Evolutionary conservation across 495 filamentous ascomycete species (phyloP).

Genomic region (Penicillium daleae): DNA sequence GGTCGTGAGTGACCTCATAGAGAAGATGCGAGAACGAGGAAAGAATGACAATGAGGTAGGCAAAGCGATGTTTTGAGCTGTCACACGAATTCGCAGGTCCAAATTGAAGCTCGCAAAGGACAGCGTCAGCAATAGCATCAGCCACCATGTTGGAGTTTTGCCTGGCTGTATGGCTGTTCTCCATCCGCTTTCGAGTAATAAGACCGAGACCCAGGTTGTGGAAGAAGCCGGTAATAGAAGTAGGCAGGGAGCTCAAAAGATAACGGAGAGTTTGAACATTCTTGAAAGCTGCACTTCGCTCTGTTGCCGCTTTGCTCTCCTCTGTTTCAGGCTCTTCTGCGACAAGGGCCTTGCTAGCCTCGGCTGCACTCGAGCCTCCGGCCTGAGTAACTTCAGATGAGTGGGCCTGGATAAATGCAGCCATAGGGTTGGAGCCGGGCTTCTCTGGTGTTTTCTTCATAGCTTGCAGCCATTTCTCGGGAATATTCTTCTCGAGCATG

Average conservation of each 20-base stretch:
- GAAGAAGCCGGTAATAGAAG: conserved; percentile 74
- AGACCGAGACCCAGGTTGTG: conserved; percentile 80
- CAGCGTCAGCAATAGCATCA: conserved; percentile 72
- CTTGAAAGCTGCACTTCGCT: conserved; percentile 64
- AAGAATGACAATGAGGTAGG: conserved; percentile 80
- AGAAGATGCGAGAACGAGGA: conserved; percentile 76
- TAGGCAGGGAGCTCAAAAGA: conserved; percentile 73
- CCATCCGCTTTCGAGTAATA: conserved; percentile 68
- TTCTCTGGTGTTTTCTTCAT: conserved; percentile 57
- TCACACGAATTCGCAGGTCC: conserved; percentile 44
- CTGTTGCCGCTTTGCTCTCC: conserved; percentile 41
- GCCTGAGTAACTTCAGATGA: conserved; percentile 17
- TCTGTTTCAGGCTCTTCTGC: conserved; percentile 43
- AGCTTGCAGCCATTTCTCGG: conserved; percentile 67
- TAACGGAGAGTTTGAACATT: conserved; percentile 78
- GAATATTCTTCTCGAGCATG: conserved; percentile 66
- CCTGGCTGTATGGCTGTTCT: conserved; percentile 64
- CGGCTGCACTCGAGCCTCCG: conserved; percentile 27
- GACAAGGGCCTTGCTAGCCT: conserved; percentile 25
- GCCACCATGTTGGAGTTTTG: conserved; percentile 73
- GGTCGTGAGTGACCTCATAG: conserved; percentile 68
- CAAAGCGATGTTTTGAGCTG: conserved; percentile 58
- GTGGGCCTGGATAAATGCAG: conserved; percentile 30
- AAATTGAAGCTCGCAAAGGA: conserved; percentile 67
- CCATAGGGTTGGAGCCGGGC: conserved; percentile 48